phyloP scores from a whole-genome alignment of 148 eudicot genomes.

The Fallopia convolvulus region DNA sequence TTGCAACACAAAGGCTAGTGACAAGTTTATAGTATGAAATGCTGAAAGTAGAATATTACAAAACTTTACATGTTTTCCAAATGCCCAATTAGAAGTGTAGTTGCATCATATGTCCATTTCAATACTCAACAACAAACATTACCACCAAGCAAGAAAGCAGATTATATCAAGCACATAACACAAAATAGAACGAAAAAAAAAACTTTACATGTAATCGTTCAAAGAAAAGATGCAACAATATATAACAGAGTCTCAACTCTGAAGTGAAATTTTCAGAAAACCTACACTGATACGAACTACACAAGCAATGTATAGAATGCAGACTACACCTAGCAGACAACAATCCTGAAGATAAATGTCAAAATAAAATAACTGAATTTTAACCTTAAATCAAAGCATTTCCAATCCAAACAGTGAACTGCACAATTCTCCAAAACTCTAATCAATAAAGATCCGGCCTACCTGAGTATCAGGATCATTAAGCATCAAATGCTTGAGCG shows the following conservation, averaged over 20 bases:
- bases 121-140: neutral
- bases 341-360: neutral
- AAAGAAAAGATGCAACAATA: neutral
- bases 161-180: neutral
- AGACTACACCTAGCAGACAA: neutral
- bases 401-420: neutral
- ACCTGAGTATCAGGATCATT: slow-evolving; percentile 93
- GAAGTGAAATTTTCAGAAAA: neutral
- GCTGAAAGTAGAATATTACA: neutral
- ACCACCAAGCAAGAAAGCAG: neutral
- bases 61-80: neutral
- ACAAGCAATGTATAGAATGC: neutral
- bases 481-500: slow-evolving; percentile 88
- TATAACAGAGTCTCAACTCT: neutral
- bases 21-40: neutral
- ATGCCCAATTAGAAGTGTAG: neutral
- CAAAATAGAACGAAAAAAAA: neutral
- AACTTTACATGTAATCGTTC: neutral
- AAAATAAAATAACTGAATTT: neutral
- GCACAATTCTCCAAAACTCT: neutral
- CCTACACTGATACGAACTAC: neutral
- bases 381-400: neutral
- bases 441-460: slow-evolving; percentile 6
- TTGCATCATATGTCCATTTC: slow-evolving; percentile 4
- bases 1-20: neutral